Conservation (phyloP, 352 stramenopile genomes). For the Pythium volutum region DNA sequence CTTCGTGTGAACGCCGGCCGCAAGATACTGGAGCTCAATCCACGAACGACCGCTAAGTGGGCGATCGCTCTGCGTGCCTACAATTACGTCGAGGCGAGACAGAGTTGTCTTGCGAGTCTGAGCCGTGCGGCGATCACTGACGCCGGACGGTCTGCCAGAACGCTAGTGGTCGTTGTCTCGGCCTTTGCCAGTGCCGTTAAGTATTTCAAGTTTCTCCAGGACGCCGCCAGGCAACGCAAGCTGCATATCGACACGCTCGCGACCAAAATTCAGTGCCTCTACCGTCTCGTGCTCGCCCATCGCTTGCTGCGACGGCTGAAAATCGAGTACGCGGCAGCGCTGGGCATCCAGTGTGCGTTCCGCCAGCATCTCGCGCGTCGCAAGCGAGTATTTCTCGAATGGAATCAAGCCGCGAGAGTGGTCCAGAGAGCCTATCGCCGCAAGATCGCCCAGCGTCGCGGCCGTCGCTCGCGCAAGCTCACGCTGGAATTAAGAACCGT, state of each 20-base stretch:
- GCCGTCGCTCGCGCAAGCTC: constrained; percentile 34
- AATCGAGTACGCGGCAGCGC: constrained; percentile 31
- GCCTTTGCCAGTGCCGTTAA: constrained; percentile 37
- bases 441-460: constrained; percentile 38
- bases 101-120: constrained; percentile 1
- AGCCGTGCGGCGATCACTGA: not conserved
- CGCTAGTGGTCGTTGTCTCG: constrained; percentile 20
- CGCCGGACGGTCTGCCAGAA: constrained; percentile 1
- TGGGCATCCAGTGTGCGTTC: constrained; percentile 65
- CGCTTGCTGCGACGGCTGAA: constrained; percentile 27
- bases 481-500: constrained; percentile 45
- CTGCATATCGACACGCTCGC: constrained; percentile 21
- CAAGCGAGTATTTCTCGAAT: constrained; percentile 41
- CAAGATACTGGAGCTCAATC: constrained; percentile 36
- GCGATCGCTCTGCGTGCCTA: constrained; percentile 8
- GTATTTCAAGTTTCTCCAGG: constrained; percentile 54
- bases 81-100: constrained; percentile 16
- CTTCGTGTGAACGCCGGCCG: constrained; percentile 27
- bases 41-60: constrained; percentile 30
- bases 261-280: constrained; percentile 47
- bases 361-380: constrained; percentile 64
- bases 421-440: constrained; percentile 64
- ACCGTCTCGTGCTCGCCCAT: constrained; percentile 31
- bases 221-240: constrained; percentile 28
- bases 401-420: constrained; percentile 41